These are phyloP conservation scores for Coemansia sp. DNA, from an alignment of 192 early-diverging fungal species.

Conservation along the genomic window DNA sequence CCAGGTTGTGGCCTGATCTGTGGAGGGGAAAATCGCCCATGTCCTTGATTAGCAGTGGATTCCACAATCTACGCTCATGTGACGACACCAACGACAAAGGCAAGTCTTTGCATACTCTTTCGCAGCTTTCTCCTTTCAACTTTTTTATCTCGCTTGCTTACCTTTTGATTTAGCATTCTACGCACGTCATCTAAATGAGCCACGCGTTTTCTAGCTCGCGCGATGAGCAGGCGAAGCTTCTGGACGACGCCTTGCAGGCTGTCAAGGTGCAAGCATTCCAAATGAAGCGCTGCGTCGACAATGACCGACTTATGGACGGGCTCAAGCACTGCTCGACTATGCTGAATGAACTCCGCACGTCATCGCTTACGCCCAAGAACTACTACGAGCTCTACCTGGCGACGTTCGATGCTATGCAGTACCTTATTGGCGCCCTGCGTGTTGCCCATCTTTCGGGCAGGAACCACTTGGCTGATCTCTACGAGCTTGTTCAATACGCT, in stretches of 20 bases:
- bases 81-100: not conserved
- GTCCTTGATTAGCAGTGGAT: not conserved
- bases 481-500: constrained; percentile 98
- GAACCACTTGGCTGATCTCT: constrained; percentile 90
- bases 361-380: constrained; percentile 92
- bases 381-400: constrained; percentile 99
- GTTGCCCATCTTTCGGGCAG: constrained; percentile 83
- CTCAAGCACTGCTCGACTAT: constrained; percentile 99
- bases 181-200: constrained; percentile 30
- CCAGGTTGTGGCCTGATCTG: too few species aligned
- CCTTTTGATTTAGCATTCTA: not conserved
- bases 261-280: constrained; percentile 95
- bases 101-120: not conserved
- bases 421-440: constrained; percentile 88
- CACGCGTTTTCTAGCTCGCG: constrained; percentile 42
- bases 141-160: not conserved
- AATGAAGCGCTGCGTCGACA: constrained; percentile 92
- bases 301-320: constrained; percentile 92
- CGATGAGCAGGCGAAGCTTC: constrained; percentile 87
- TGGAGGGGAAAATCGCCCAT: not conserved
- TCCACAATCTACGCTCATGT: constrained; percentile 5
- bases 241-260: constrained; percentile 89
- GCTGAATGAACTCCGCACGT: constrained; percentile 95
- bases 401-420: constrained; percentile 95
- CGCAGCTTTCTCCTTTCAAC: not conserved